phyloP scores from a whole-genome alignment of 192 early-diverging fungal genomes.

The Podila epicladia region DNA sequence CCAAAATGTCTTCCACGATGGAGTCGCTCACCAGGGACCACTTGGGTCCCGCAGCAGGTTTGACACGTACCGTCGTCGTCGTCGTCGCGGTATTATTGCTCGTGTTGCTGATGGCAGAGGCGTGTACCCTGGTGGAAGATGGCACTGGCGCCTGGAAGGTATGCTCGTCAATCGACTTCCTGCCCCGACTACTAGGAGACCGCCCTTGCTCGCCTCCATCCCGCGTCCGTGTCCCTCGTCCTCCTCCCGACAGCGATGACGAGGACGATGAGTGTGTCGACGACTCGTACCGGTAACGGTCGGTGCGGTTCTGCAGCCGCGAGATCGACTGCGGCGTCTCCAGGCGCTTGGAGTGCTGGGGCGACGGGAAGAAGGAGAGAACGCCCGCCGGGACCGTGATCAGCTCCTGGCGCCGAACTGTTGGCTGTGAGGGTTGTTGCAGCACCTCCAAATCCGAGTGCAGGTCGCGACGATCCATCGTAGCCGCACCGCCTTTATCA shows the following conservation, averaged over 20 bases:
- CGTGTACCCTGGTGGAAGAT: background rate
- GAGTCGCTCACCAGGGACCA: constrained; percentile 48
- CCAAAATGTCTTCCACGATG: constrained; percentile 34
- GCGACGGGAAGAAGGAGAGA: constrained; percentile 41
- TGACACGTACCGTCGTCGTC: constrained; percentile 2
- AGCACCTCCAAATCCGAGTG: too few species aligned
- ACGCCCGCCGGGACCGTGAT: constrained; percentile 37
- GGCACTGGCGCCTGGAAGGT: constrained; percentile 28
- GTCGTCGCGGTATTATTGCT: constrained; percentile 1
- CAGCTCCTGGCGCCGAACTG: constrained; percentile 28
- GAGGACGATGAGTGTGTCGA: constrained; percentile 13
- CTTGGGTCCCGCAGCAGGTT: background rate
- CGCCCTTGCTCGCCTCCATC: background rate
- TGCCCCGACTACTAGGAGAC: background rate
- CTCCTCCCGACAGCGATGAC: constrained; percentile 12
- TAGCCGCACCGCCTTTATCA: background rate
- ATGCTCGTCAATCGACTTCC: constrained; percentile 9
- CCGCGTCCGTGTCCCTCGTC: background rate
- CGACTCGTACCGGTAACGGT: background rate
- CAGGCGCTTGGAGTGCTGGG: constrained; percentile 30
- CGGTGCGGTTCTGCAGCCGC: constrained; percentile 18
- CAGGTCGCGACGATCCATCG: background rate
- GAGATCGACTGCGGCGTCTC: constrained; percentile 48
- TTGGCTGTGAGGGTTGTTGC: background rate
- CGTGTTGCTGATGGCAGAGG: background rate